These are phyloP conservation scores for Amylostereum areolatum DNA, from an alignment of 1,284 basidiomycete genomes.

Conservation along the genomic window DNA sequence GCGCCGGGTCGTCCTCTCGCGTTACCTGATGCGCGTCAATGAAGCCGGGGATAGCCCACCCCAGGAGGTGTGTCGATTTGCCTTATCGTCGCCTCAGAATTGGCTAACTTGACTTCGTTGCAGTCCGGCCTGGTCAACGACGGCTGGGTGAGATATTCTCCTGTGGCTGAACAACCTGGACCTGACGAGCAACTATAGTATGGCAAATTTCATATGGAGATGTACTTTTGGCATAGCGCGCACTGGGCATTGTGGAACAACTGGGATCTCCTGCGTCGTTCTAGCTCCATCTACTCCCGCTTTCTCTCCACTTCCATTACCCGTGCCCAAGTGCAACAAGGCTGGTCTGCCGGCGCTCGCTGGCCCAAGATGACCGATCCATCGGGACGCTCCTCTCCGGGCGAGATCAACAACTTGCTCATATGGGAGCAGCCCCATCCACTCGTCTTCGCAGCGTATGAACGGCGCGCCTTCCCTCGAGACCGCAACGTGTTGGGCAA, in stretches of 20 bases:
- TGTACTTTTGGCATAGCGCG: slow-evolving; percentile 55
- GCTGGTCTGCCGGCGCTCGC: slow-evolving; percentile 45
- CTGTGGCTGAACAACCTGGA: no score
- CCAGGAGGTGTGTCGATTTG: slow-evolving; percentile 41
- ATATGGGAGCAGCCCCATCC: slow-evolving; percentile 61
- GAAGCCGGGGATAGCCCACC: slow-evolving; percentile 51
- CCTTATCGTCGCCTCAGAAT: not conserved
- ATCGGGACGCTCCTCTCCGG: slow-evolving; percentile 48
- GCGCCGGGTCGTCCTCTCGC: slow-evolving; percentile 47
- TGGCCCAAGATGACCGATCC: slow-evolving; percentile 65
- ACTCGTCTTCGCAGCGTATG: slow-evolving; percentile 52
- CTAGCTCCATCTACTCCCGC: slow-evolving; percentile 36
- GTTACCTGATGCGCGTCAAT: slow-evolving; percentile 54
- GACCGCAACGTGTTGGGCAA: slow-evolving; percentile 35
- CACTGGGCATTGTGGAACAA: slow-evolving; percentile 61
- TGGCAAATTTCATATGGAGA: slow-evolving; percentile 58
- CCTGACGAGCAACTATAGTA: slow-evolving; percentile 23
- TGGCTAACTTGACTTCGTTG: no score
- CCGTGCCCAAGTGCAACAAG: slow-evolving; percentile 45
- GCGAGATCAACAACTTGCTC: slow-evolving; percentile 56
- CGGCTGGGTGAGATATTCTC: slow-evolving; percentile 41
- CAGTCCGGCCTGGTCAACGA: slow-evolving; percentile 55
- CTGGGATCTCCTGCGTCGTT: slow-evolving; percentile 45
- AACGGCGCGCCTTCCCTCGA: slow-evolving; percentile 36
- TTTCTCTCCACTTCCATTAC: slow-evolving; percentile 42